Percentiles rank a stretch among this genome's conserved stretches.
Evolutionary conservation across 225 moss, liverwort and hornwort species (phyloP).

Genomic region (Antitrichia curtipendula): DNA sequence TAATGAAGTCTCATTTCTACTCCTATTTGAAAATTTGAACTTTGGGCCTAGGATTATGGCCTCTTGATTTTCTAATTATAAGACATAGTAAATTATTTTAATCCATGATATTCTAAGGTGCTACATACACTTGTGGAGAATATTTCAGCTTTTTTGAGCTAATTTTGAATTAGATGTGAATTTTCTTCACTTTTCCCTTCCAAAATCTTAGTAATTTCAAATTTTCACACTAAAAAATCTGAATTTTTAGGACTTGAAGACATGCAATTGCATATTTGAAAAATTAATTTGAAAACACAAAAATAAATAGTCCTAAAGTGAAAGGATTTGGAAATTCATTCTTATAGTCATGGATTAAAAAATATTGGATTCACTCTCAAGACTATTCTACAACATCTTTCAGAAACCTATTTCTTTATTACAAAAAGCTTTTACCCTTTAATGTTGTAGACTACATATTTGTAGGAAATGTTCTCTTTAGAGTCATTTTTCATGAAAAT

Average conservation of each 20-base stretch:
- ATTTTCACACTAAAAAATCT: not conserved
- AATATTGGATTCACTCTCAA: not conserved
- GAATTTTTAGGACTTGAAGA: not conserved
- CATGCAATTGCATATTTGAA: not conserved
- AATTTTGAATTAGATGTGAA: not conserved
- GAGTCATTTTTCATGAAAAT: not conserved
- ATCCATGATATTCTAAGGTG: not conserved
- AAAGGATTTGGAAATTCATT: not conserved
- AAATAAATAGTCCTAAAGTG: not conserved
- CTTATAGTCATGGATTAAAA: fast-evolving
- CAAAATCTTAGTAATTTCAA: not conserved
- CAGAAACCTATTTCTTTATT: no score
- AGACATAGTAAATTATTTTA: not conserved
- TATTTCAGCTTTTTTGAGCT: not conserved
- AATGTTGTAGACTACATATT: not conserved
- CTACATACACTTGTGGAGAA: not conserved
- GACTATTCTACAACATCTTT: not conserved
- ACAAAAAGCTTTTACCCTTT: not conserved
- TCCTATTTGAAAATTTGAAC: not conserved
- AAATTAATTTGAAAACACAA: not conserved
- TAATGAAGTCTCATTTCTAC: not conserved
- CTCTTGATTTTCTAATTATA: not conserved
- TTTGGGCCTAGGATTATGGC: no score
- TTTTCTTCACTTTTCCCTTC: not conserved
- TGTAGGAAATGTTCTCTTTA: not conserved